Evolutionary conservation across 108 stramenopile genomes (phyloP).

Genomic region (Craspedostauros australis): DNA sequence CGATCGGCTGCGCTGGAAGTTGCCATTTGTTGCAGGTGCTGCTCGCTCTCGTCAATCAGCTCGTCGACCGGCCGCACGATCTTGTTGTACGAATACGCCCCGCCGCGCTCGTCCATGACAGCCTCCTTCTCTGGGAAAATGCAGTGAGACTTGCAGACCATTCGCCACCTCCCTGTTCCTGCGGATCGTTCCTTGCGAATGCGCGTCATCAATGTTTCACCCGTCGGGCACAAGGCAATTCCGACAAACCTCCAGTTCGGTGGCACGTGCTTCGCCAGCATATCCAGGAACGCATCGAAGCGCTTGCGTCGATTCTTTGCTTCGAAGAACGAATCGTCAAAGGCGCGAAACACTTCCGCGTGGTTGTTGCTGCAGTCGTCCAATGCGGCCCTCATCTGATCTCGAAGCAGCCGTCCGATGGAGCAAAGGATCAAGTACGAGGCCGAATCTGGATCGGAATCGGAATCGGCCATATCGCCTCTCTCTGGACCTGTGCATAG

Average conservation of each 20-base stretch:
- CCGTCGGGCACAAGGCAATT: slow-evolving; percentile 51
- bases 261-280: slow-evolving; percentile 25
- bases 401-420: too few relatives aligned
- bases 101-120: neutral
- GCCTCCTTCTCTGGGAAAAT: slow-evolving; percentile 20
- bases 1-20: slow-evolving; percentile 25
- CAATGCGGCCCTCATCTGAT: too few relatives aligned
- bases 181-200: slow-evolving; percentile 10
- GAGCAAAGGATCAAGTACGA: too few relatives aligned
- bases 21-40: slow-evolving; percentile 59
- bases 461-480: neutral
- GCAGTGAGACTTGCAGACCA: slow-evolving; percentile 15
- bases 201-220: slow-evolving; percentile 49
- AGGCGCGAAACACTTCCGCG: slow-evolving; percentile 33
- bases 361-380: too few relatives aligned
- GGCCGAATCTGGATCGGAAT: neutral
- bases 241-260: slow-evolving; percentile 43
- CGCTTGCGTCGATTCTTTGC: slow-evolving; percentile 1
- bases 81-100: slow-evolving; percentile 20
- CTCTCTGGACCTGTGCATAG: slow-evolving; percentile 43
- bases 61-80: slow-evolving; percentile 57
- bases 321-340: slow-evolving; percentile 22
- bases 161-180: neutral
- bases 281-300: slow-evolving; percentile 4
- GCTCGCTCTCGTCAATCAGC: slow-evolving; percentile 57